These are phyloP conservation scores for Uromyces viciae-fabae DNA, from an alignment of 1,284 basidiomycete genomes.

Conservation along the genomic window DNA sequence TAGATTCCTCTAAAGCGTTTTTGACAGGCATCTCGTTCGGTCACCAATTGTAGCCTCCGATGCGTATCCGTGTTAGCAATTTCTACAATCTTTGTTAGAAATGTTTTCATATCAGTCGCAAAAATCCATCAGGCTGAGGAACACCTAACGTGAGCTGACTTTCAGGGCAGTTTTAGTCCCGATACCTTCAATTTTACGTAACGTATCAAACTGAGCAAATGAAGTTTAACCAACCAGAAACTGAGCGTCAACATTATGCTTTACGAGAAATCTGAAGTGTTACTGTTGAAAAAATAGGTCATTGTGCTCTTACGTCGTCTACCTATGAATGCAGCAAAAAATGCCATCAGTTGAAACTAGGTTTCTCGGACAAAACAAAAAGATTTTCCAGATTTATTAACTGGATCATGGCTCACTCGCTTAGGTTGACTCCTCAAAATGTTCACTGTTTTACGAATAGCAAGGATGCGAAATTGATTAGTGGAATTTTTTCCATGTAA, in stretches of 20 bases:
- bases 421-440: constrained; percentile 17
- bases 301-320: constrained; percentile 13
- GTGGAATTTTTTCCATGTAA: neutral
- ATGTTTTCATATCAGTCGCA: neutral
- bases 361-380: neutral
- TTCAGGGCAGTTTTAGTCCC: constrained; percentile 18
- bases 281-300: too few relatives aligned
- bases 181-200: constrained; percentile 21
- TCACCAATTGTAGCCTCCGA: constrained; percentile 21
- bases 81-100: neutral
- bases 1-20: constrained; percentile 8
- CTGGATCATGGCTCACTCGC: neutral
- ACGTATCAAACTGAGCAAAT: constrained; percentile 2
- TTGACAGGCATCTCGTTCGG: constrained; percentile 7
- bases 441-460: neutral
- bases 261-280: neutral
- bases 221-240: neutral
- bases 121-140: neutral
- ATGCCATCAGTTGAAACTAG: neutral
- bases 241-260: too few relatives aligned
- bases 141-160: neutral
- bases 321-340: neutral
- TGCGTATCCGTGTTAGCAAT: constrained; percentile 25
- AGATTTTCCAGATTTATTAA: neutral
- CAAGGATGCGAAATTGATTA: constrained; percentile 19